These are phyloP conservation scores for Heimioporus sp. DNA, from an alignment of 768 basidiomycete genomes.

Conservation along the genomic window DNA sequence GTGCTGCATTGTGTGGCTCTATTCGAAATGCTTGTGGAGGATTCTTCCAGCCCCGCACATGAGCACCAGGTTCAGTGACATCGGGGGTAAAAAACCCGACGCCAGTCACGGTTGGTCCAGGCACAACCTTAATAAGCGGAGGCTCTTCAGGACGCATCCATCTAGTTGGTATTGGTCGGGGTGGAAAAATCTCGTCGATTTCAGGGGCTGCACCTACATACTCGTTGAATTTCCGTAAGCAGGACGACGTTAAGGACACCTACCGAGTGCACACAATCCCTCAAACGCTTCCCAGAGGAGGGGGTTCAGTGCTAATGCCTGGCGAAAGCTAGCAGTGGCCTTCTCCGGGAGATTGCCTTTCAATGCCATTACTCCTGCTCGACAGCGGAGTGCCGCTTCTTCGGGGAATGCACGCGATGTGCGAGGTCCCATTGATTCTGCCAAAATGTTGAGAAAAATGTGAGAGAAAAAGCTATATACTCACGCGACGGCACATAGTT, in stretches of 20 bases:
- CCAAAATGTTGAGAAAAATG: conserved; percentile 10
- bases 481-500: conserved; percentile 56
- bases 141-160: conserved; percentile 52
- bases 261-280: conserved; percentile 79
- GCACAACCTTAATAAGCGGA: conserved; percentile 34
- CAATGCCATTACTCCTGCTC: conserved; percentile 70
- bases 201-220: conserved; percentile 63
- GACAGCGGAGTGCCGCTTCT: conserved; percentile 72
- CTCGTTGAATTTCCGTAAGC: conserved; percentile 10
- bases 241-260: conserved; percentile 18
- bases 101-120: conserved; percentile 57
- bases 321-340: conserved; percentile 68
- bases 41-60: conserved; percentile 58
- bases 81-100: conserved; percentile 79
- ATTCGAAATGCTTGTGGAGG: conserved; percentile 57
- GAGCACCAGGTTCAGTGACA: conserved; percentile 49
- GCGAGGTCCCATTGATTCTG: conserved; percentile 57
- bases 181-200: conserved; percentile 71
- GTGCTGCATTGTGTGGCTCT: conserved; percentile 46
- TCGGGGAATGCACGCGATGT: conserved; percentile 62
- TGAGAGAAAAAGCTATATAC: conserved; percentile 26
- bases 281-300: conserved; percentile 93
- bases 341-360: conserved; percentile 77
- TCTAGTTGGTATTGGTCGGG: conserved; percentile 55
- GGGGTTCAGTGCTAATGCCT: conserved; percentile 71